Conservation (phyloP, 148 eudicot species). For the Heliosperma pusillum region DNA sequence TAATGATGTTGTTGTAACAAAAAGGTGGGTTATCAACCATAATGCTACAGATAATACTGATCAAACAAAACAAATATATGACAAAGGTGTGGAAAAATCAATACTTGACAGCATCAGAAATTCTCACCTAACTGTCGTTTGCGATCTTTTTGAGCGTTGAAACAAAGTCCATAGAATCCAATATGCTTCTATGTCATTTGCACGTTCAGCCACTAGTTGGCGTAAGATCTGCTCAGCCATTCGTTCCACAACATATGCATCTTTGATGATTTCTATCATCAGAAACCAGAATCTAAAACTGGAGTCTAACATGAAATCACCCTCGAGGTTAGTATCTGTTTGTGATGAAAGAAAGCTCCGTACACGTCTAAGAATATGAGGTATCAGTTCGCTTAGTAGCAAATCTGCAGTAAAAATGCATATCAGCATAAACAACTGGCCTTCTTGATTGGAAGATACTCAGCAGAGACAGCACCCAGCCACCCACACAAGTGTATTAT, state of each 20-base stretch:
- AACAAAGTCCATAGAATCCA: conserved; percentile 80
- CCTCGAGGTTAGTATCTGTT: conserved; percentile 27
- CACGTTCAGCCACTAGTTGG: conserved; percentile 51
- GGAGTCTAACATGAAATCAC: conserved; percentile 40
- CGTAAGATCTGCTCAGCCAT: conserved; percentile 69
- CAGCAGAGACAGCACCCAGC: neutral
- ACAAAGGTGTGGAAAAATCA: neutral
- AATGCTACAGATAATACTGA: neutral
- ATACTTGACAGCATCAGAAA: conserved; percentile 3
- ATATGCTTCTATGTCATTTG: conserved; percentile 67
- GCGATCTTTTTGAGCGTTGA: conserved; percentile 39
- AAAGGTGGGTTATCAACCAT: neutral
- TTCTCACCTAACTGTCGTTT: conserved; percentile 58
- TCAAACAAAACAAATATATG: conserved; percentile 6
- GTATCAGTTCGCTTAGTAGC: conserved; percentile 52
- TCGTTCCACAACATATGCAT: conserved; percentile 72
- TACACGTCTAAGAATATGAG: conserved; percentile 50
- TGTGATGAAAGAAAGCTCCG: conserved; percentile 33
- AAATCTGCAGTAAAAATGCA: conserved; percentile 49
- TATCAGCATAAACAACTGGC: conserved; percentile 2
- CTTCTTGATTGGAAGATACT: neutral
- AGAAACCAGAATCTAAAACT: conserved; percentile 57
- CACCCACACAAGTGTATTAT: neutral
- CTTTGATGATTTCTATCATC: conserved; percentile 69
- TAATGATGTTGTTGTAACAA: neutral